Evolutionary conservation across 176 grass and related monocot species (phyloP), one percentile per base, ranked within the genome.

Genomic region (Avena atlantica): DNA sequence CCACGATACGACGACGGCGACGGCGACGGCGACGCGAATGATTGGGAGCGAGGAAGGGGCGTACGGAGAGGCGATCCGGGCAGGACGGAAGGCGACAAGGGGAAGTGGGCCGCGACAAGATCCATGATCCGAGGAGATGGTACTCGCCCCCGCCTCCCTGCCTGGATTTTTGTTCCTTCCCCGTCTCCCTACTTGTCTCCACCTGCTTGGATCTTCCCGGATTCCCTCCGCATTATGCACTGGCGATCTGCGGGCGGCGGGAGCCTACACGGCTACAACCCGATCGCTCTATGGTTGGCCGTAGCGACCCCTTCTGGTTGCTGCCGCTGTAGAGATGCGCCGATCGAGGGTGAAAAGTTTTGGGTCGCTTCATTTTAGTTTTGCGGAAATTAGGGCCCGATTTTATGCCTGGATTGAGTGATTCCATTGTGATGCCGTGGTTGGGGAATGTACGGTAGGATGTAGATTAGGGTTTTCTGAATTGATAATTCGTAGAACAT

Each of bases 101-200:
- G 88, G 25, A 82, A 60, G 89, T 81, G 89, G 79, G 84, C 72
- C 73, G 71, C 84, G 89, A 83, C 89, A 90, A 63, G 89, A 86
- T 90, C 84, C 89, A 90, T 85, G 89, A 90, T 90, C 84, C 73
- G 77, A 70, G 89, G 89, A 90, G 79, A 69, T 20, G 84, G 79
- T 90, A 83, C 84, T 85, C 71, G 34, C 42, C 66, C 37, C 52
- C 55, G 60, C 84, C 55, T 70, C 84, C 79, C 88, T 51, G 72
- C 89, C 79, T 90, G 72, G 72, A 86, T 55, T 83, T 90, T 90
- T 86, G 84, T 86, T 83, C 34, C 63, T 90, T 81, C 79, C 53
- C 57, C 53, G 1, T 17, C 40, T 56, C 60, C 79, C 15, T 45
- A 34, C 11, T 42, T 86, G 89, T 90, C 84, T 78, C 89, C 66